Evolutionary conservation across 176 grass and related monocot genomes (phyloP).

Genomic region (Aechmea fasciata): DNA sequence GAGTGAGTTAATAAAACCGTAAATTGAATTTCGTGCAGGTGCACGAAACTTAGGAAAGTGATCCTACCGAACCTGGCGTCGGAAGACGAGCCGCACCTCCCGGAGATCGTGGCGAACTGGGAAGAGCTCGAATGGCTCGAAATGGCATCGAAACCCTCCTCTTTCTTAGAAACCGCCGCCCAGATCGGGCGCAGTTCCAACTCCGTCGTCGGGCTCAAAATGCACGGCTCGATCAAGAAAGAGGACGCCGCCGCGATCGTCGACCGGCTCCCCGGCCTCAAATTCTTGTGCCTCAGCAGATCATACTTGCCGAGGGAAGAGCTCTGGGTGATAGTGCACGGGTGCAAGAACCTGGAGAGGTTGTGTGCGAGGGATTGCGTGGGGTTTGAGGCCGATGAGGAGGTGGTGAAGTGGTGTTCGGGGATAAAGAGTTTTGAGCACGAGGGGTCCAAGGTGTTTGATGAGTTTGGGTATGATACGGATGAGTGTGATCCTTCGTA

Average conservation of each 20-base stretch:
- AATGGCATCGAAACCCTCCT: conserved; percentile 46
- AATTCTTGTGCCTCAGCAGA: conserved; percentile 34
- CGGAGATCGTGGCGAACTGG: conserved; percentile 45
- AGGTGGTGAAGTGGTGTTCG: conserved; percentile 23
- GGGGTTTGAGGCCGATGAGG: conserved; percentile 41
- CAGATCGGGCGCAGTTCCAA: conserved; percentile 31
- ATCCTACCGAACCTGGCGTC: conserved; percentile 25
- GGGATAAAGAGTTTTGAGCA: conserved; percentile 32
- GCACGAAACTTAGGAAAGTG: conserved; percentile 30
- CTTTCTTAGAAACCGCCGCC: conserved; percentile 31
- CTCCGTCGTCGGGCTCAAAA: conserved; percentile 24
- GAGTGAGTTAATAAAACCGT: too few species aligned
- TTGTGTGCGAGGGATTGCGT: conserved; percentile 50
- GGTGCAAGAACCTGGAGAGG: conserved; percentile 28
- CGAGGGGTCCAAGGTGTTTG: conserved; percentile 40
- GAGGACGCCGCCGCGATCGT: conserved; percentile 45
- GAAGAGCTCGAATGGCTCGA: conserved; percentile 44
- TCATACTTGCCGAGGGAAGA: conserved; percentile 42
- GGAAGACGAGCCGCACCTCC: conserved; percentile 39
- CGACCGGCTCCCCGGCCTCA: conserved; percentile 14
- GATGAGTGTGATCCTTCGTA: conserved; percentile 32
- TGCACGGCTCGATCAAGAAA: conserved; percentile 39
- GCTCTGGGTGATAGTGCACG: conserved; percentile 33
- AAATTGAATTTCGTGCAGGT: conserved; percentile 18
- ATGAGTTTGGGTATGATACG: conserved; percentile 20